These are phyloP conservation scores for Chamaecyparis obtusa DNA, from an alignment of 75 land plant genomes.

Conservation along the genomic window DNA sequence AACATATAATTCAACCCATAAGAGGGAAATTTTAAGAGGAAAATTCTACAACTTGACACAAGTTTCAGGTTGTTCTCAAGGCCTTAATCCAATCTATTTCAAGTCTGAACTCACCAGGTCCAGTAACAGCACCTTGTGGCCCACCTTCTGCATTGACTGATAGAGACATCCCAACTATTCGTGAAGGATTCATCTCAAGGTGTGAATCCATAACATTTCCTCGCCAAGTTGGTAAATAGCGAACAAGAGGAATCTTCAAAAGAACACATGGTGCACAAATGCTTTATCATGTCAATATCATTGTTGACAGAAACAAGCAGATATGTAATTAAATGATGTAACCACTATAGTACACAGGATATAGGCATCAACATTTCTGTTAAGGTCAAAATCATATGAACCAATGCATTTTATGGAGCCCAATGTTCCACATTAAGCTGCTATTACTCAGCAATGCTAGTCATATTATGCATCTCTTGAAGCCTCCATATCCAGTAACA, in stretches of 20 bases:
- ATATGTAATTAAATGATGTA: background rate
- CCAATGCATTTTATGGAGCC: background rate
- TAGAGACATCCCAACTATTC: slow-evolving; percentile 72
- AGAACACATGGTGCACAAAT: slow-evolving; percentile 9
- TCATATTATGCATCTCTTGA: background rate
- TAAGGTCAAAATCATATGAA: background rate
- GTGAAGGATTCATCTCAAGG: slow-evolving; percentile 76
- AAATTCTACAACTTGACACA: background rate
- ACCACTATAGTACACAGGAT: background rate
- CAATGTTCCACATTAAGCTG: background rate
- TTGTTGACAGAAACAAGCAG: background rate
- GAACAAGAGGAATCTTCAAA: slow-evolving; percentile 66
- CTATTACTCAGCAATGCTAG: background rate
- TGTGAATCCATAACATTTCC: slow-evolving; percentile 67
- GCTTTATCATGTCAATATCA: background rate
- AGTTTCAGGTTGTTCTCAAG: slow-evolving; percentile 34
- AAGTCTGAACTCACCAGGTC: slow-evolving; percentile 74
- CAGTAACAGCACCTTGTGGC: slow-evolving; percentile 57
- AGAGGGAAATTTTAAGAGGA: background rate
- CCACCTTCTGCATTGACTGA: slow-evolving; percentile 78
- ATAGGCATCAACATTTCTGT: background rate
- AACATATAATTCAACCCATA: background rate
- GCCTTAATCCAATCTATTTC: slow-evolving; percentile 96
- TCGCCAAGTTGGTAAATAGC: slow-evolving; percentile 82
- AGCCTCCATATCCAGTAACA: background rate